Percentiles rank a stretch among this genome's conserved stretches.
phyloP scores from a whole-genome alignment of 73 alveolate genomes.

The Uronychia setigera region DNA sequence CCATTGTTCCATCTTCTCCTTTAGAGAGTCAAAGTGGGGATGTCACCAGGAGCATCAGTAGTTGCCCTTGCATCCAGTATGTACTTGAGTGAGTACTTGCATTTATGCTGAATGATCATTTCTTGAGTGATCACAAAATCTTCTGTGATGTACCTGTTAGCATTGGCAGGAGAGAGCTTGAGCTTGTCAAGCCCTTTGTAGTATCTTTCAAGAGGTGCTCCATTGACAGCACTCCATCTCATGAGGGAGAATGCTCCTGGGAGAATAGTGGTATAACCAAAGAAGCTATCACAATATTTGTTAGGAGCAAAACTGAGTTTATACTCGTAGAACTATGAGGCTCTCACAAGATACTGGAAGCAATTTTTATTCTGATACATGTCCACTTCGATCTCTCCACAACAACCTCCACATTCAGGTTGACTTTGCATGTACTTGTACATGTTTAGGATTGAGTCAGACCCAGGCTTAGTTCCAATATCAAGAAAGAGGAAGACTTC shows the following conservation, averaged over 20 bases:
- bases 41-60: conserved; percentile 64
- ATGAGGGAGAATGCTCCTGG: conserved; percentile 66
- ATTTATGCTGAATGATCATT: conserved; percentile 21
- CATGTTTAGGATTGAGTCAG: conserved; percentile 17
- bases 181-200: conserved; percentile 33
- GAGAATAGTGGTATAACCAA: conserved; percentile 41
- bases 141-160: conserved; percentile 66
- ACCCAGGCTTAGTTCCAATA: conserved; percentile 56
- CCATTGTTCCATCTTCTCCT: conserved; percentile 46
- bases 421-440: conserved; percentile 25
- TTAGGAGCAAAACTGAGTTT: conserved; percentile 46
- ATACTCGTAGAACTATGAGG: conserved; percentile 51
- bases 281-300: conserved; percentile 48
- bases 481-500: conserved; percentile 55
- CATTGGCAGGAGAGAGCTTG: conserved; percentile 43
- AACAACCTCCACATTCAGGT: conserved; percentile 49
- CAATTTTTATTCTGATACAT: not conserved
- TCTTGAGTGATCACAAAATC: conserved; percentile 69
- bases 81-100: conserved; percentile 23
- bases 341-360: not conserved
- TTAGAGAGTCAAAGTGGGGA: conserved; percentile 33
- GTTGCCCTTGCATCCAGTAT: conserved; percentile 59
- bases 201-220: conserved; percentile 48
- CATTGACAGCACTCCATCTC: conserved; percentile 61
- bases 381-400: conserved; percentile 63